Base-by-base conservation (phyloP, 345 rosid species). In the Syzygium aromaticum region DNA sequence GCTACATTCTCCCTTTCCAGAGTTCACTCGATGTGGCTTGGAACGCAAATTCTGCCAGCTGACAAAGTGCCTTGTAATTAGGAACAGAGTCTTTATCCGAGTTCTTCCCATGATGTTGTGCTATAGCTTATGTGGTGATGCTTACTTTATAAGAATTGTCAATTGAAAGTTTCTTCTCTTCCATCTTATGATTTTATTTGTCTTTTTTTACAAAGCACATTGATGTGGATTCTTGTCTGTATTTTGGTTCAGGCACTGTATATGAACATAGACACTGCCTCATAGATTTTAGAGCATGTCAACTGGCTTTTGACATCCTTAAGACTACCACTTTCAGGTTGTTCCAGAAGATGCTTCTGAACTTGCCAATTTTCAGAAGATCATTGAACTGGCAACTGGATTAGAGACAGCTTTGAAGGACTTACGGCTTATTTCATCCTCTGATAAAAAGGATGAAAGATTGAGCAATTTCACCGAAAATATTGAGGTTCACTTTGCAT, bases 401-500 rank as follows among this genome's bases (percentile, higher is more conserved):
- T 98, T 98, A 91, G 99, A 98, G 90, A 84, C 87, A 78, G 90
- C 94, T 86, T 91, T 98, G 40, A 95, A 93, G 90, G 95, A 94
- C 86, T 80, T 94, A 91, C 90, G 73, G 84, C 96, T 98, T 91
- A 91, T 98, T 91, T 92, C 99, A 23, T 89, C 93, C 46, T 92
- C 94, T 87, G 96, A 95, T 89, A 89, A 88, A 64, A 85, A 89
- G 77, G 98, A 96, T 83, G 91, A 92, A 82, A 95, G 94, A 90
- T 92, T 98, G 91, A 96, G 98, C 92, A 93, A 86, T 85, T 98
- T 93, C 90, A 94, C 97, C 53, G 95, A 94, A 92, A 95, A 95
- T 87, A 98, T 98, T 85, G 99, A 98, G 93, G 97, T 96, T 93
- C 98, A 98, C 93, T 98, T 98, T 94, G 99, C 99, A 86, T 92